Conservation (phyloP, 2,329 filamentous ascomycete genomes). For the Aspergillus caelatus region DNA sequence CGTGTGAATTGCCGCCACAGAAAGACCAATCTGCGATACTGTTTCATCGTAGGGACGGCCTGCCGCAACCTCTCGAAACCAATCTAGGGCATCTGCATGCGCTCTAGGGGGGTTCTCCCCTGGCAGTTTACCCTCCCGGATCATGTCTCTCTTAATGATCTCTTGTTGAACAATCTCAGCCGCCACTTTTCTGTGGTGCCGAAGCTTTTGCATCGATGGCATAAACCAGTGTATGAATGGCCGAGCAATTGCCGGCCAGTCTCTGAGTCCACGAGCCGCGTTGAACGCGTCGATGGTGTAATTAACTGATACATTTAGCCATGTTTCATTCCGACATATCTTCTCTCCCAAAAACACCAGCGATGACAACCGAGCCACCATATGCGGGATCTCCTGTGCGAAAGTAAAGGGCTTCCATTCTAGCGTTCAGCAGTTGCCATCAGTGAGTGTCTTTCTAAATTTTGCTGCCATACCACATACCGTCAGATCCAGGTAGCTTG, state of each 20-base stretch:
- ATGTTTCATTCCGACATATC: conserved; percentile 56
- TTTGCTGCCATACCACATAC: conserved; percentile 19
- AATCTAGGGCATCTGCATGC: conserved; percentile 32
- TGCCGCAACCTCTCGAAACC: conserved; percentile 26
- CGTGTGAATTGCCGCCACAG: conserved; percentile 38
- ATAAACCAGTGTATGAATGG: conserved; percentile 51
- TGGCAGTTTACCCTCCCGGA: conserved; percentile 23
- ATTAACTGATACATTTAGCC: conserved; percentile 48
- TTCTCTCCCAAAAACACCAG: conserved; percentile 56
- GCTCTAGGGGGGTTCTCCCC: conserved; percentile 18
- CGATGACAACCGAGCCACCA: conserved; percentile 58
- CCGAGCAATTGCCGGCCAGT: conserved; percentile 45
- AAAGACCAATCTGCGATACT: conserved; percentile 29
- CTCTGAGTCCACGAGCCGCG: conserved; percentile 43
- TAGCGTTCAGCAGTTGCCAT: conserved; percentile 4
- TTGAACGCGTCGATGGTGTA: conserved; percentile 25
- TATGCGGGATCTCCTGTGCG: conserved; percentile 55
- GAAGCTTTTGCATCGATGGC: conserved; percentile 44
- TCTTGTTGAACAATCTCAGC: conserved; percentile 37
- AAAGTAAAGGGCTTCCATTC: conserved; percentile 61
- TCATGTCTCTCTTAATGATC: conserved; percentile 25
- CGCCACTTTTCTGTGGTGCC: conserved; percentile 42
- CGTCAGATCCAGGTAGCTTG: conserved; percentile 25
- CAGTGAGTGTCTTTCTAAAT: neutral
- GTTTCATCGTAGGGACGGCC: conserved; percentile 20